Conservation (phyloP, 257 asterid species). For the Cinchona pubescens region DNA sequence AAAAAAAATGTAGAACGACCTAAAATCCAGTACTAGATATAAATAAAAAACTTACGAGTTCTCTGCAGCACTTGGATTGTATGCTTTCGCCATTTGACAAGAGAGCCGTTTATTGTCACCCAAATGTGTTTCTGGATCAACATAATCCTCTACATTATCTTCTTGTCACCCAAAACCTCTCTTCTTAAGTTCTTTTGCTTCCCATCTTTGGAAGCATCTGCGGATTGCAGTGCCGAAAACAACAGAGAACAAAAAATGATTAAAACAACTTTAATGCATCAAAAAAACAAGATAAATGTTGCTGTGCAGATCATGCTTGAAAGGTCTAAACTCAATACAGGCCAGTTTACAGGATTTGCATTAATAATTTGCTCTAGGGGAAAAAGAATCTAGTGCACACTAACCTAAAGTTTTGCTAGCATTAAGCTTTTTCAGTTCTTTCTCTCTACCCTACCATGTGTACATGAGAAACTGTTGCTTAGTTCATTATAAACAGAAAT, state of each 20-base stretch:
- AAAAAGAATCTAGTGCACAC: too few relatives aligned
- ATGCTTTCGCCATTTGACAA: slow-evolving; percentile 80
- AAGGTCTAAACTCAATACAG: neutral
- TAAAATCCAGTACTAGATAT: neutral
- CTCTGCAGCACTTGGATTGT: slow-evolving; percentile 75
- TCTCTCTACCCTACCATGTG: slow-evolving; percentile 68
- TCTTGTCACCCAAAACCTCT: slow-evolving; percentile 73
- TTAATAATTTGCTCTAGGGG: neutral
- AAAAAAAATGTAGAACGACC: neutral
- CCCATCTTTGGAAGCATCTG: slow-evolving; percentile 52
- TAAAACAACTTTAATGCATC: neutral
- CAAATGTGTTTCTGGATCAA: slow-evolving; percentile 70
- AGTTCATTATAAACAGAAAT: neutral
- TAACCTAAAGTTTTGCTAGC: slow-evolving; percentile 73
- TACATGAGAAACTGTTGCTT: slow-evolving; percentile 5
- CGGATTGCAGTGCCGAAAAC: slow-evolving; percentile 57
- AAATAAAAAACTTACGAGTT: slow-evolving; percentile 67
- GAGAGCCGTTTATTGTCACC: slow-evolving; percentile 84
- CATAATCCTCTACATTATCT: too few relatives aligned
- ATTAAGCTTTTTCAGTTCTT: slow-evolving; percentile 77
- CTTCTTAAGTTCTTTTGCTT: slow-evolving; percentile 68
- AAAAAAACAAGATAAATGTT: too few relatives aligned
- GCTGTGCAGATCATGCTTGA: neutral
- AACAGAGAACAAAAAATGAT: slow-evolving; percentile 3
- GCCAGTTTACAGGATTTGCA: neutral